Conservation (phyloP, 495 filamentous ascomycete genomes). For the Geoglossum glabrum region DNA sequence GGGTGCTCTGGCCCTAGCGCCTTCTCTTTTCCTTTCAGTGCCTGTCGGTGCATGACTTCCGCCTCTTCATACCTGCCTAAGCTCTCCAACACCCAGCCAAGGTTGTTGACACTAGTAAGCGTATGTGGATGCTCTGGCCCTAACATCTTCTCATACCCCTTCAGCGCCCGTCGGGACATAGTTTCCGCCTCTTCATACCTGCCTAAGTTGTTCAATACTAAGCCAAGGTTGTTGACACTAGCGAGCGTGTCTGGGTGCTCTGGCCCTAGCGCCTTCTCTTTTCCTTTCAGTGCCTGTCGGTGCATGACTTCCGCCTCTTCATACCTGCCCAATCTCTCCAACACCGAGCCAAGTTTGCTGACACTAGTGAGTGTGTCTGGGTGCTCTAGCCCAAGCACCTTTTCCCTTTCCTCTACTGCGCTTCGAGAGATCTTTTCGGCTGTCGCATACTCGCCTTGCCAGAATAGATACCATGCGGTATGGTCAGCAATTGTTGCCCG, state of each 20-base stretch:
- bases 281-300: background rate
- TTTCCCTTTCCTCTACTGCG: background rate
- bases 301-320: background rate
- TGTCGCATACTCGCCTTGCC: background rate
- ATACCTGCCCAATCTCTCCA: background rate
- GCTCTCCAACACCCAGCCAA: background rate
- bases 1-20: background rate
- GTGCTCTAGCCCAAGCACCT: background rate
- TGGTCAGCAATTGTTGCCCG: background rate
- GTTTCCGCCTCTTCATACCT: background rate
- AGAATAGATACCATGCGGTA: background rate
- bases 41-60: background rate
- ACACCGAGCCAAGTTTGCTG: background rate
- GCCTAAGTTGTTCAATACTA: too few species aligned
- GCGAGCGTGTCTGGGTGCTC: background rate
- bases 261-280: background rate
- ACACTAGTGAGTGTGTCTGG: background rate
- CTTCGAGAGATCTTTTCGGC: background rate
- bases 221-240: background rate
- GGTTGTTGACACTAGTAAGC: background rate
- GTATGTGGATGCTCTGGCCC: conserved; percentile 1
- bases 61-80: background rate
- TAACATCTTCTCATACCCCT: background rate
- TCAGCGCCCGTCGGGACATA: background rate
- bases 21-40: background rate